Conservation (phyloP, 176 grass and related monocot species). For the Ensete glaucum region DNA sequence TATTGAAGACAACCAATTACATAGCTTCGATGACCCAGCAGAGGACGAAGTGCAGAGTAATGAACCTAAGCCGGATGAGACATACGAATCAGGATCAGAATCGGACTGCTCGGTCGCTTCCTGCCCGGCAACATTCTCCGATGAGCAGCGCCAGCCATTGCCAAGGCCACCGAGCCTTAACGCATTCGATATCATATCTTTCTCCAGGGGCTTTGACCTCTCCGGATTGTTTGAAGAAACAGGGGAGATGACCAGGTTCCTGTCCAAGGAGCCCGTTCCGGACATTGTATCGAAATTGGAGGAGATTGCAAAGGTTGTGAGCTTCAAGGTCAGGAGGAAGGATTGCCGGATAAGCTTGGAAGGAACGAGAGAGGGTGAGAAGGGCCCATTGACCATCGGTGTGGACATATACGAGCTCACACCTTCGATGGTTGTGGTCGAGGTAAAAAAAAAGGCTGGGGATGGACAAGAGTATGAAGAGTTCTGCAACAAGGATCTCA, state of each 20-base stretch:
- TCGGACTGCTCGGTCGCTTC: background rate
- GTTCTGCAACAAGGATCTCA: conserved; percentile 3
- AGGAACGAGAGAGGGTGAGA: conserved; percentile 1
- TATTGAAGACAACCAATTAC: conserved; percentile 2
- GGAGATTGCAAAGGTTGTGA: background rate
- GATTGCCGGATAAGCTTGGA: background rate
- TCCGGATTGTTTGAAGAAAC: conserved; percentile 3
- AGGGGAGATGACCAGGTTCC: conserved; percentile 4
- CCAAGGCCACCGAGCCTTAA: background rate
- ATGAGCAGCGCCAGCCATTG: background rate
- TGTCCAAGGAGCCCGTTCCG: background rate
- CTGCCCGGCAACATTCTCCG: background rate
- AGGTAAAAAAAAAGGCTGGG: background rate
- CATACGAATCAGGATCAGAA: conserved; percentile 3
- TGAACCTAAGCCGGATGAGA: background rate
- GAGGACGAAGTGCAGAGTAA: background rate
- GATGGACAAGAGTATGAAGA: conserved; percentile 1
- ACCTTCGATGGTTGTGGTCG: background rate
- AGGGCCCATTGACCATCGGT: background rate
- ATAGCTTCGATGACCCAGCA: background rate
- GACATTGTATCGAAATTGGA: background rate
- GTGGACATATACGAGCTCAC: conserved; percentile 5
- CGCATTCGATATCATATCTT: conserved; percentile 5
- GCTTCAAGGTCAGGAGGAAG: background rate
- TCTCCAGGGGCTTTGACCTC: conserved; percentile 4